These are phyloP conservation scores for Cutaneotrichosporon sp. DNA, from an alignment of 1,284 basidiomycete species.

Conservation along the genomic window DNA sequence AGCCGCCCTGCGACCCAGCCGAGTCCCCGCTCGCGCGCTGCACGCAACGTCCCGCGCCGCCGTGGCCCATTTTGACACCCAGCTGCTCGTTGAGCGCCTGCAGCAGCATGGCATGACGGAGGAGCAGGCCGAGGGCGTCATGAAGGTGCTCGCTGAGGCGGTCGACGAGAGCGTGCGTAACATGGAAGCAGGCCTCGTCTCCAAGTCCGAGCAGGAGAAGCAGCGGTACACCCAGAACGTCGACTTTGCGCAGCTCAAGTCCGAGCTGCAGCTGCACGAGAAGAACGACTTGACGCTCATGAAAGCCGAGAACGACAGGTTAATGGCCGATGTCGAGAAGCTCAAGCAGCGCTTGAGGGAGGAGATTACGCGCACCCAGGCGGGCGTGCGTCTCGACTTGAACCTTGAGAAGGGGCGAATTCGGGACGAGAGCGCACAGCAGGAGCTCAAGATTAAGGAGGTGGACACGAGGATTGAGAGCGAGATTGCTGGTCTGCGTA, in stretches of 20 bases:
- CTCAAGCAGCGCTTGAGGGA: constrained; percentile 90
- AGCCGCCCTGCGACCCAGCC: too few species aligned
- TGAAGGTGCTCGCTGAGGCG: constrained; percentile 89
- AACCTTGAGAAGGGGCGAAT: constrained; percentile 95
- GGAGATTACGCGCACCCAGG: constrained; percentile 86
- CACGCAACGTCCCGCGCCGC: constrained; percentile 10
- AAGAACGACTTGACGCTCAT: constrained; percentile 96
- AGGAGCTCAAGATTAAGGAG: constrained; percentile 96
- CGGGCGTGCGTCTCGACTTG: constrained; percentile 87
- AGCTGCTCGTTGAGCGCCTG: constrained; percentile 83
- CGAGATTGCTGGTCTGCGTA: constrained; percentile 85
- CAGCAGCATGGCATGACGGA: constrained; percentile 81
- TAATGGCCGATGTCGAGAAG: constrained; percentile 88
- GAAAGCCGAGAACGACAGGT: constrained; percentile 89
- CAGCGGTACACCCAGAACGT: constrained; percentile 94
- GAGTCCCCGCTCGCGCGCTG: constrained; percentile 12
- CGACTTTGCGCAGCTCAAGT: constrained; percentile 95
- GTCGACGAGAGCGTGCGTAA: constrained; percentile 91
- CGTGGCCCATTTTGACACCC: constrained; percentile 76
- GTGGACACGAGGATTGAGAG: constrained; percentile 96
- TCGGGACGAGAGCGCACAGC: constrained; percentile 84
- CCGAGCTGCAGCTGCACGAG: constrained; percentile 91
- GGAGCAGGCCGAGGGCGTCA: constrained; percentile 87
- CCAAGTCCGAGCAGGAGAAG: constrained; percentile 92
- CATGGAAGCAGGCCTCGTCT: constrained; percentile 91